Percentiles rank a stretch among this genome's conserved stretches.
phyloP scores from a whole-genome alignment of 768 basidiomycete genomes.

The Porphyrellus cyaneotinctus region DNA sequence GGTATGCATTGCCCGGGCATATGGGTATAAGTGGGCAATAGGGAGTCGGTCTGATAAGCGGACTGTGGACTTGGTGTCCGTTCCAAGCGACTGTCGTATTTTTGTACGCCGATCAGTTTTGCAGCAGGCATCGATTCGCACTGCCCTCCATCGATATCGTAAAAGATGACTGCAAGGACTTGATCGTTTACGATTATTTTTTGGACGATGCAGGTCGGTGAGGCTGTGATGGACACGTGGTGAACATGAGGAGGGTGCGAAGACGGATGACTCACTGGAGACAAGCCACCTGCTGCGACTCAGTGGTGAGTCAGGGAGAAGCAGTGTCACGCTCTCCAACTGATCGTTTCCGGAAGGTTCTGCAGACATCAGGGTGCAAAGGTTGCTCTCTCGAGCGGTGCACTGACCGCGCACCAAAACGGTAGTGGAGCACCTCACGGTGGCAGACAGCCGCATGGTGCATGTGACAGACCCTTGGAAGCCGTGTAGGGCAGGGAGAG shows the following conservation, averaged over 20 bases:
- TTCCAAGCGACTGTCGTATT: slow-evolving; percentile 32
- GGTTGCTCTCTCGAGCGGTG: slow-evolving; percentile 49
- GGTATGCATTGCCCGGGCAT: slow-evolving; percentile 35
- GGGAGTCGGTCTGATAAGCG: slow-evolving; percentile 28
- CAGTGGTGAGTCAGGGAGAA: slow-evolving; percentile 65
- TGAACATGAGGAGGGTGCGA: slow-evolving; percentile 23
- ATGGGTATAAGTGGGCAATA: slow-evolving; percentile 31
- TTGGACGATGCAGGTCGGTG: slow-evolving; percentile 60
- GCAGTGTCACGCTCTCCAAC: slow-evolving; percentile 47
- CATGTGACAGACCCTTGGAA: slow-evolving; percentile 57
- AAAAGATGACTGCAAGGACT: slow-evolving; percentile 59
- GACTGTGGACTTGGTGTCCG: slow-evolving; percentile 26
- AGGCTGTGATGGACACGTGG: slow-evolving; percentile 37
- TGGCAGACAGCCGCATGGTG: slow-evolving; percentile 47
- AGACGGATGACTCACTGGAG: slow-evolving; percentile 44
- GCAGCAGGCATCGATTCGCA: slow-evolving; percentile 53
- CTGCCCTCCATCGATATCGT: slow-evolving; percentile 60
- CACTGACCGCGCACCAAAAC: slow-evolving; percentile 50
- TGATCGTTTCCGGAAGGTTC: slow-evolving; percentile 44
- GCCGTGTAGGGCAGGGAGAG: slow-evolving; percentile 57
- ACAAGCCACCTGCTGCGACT: slow-evolving; percentile 69
- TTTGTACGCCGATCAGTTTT: slow-evolving; percentile 52
- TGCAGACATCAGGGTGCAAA: slow-evolving; percentile 36
- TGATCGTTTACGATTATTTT: slow-evolving; percentile 64
- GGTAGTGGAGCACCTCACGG: slow-evolving; percentile 62